Base-by-base conservation (phyloP, 2,329 filamentous ascomycete species). In the Cercospora sp. region DNA sequence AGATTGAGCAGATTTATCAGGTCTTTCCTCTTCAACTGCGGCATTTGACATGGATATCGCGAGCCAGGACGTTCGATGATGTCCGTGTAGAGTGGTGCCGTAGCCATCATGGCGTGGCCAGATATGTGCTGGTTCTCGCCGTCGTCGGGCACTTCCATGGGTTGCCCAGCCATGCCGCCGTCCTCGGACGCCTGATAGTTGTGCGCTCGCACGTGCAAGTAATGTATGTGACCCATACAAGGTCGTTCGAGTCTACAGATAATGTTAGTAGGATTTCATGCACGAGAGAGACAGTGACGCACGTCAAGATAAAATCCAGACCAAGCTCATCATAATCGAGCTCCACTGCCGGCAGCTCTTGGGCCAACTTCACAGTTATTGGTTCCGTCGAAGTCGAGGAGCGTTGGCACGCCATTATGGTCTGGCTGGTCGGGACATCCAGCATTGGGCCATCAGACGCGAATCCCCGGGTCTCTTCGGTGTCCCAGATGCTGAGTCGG, bases 121-220 rank as follows among this genome's bases (percentile, higher is more conserved):
- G 68, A 71, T n/a, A 73, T 73, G 45, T 73, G 68, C 26, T 72
- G 71, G 55, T 73, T 73, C 33, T 72, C 68, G 30, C 68, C 70
- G 33, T 72, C 71, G 30, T 71, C 66, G 3, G 71, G 71, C 1
- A 72, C 71, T 58, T 72, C 71, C 28, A 68, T 51, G 4, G 71
- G 71, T 13, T 58, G 31, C 13, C 62, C 64, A 12, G 57, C 23
- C 62, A 65, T 61, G 8, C 60, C 60, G n/a, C 61, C 64, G n/a
- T 70, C 64, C 3, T 36, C 57, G 9, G 48, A 60, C 16, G 55
- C n/a, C 45, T 73, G 71, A 18, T 48, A 67, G 40, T 73, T 73
- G 67, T 73, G 72, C 9, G 72, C 72, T 53, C 72, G 67, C 31
- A 73, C 69, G 59, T 70, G 69, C 13, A 73, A 64, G 48, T 72